Evolutionary conservation across 1,139 yeast species (phyloP).

Genomic region (Geotrichum fermentans): DNA sequence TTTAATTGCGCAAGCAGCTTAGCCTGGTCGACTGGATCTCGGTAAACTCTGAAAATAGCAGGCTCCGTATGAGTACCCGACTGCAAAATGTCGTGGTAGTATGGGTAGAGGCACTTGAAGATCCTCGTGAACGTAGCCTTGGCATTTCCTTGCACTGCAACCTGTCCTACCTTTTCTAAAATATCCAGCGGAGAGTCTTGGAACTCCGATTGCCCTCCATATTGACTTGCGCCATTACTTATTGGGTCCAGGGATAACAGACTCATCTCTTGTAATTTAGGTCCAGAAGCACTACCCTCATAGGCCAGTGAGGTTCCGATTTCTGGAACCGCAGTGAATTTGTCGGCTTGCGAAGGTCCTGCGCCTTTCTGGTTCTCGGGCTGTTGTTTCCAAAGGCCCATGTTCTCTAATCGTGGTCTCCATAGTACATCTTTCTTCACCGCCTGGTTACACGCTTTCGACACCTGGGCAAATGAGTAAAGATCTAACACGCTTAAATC

Average conservation of each 20-base stretch:
- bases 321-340: not conserved
- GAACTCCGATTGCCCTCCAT: not conserved
- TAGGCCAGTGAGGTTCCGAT: not conserved
- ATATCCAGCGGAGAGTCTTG: slow-evolving; percentile 14
- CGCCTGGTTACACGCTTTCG: slow-evolving; percentile 37
- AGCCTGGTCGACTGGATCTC: slow-evolving; percentile 34
- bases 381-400: slow-evolving; percentile 47
- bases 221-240: not conserved
- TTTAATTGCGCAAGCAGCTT: slow-evolving; percentile 29
- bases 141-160: slow-evolving; percentile 22
- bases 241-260: slow-evolving; percentile 3
- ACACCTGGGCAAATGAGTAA: slow-evolving; percentile 33
- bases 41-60: slow-evolving; percentile 26
- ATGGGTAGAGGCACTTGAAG: slow-evolving; percentile 27
- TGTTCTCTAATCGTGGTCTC: slow-evolving; percentile 46
- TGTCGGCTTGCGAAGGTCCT: not conserved
- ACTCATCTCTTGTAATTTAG: not conserved
- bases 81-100: slow-evolving; percentile 31
- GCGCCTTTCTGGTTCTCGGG: not conserved
- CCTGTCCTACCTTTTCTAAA: slow-evolving; percentile 2
- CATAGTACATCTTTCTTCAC: slow-evolving; percentile 43
- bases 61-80: slow-evolving; percentile 27
- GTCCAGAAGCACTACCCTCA: not conserved
- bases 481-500: slow-evolving; percentile 31
- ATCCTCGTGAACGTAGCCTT: slow-evolving; percentile 25